Base-by-base conservation (phyloP, 108 stramenopile species). In the Mediolabrus comicus region DNA sequence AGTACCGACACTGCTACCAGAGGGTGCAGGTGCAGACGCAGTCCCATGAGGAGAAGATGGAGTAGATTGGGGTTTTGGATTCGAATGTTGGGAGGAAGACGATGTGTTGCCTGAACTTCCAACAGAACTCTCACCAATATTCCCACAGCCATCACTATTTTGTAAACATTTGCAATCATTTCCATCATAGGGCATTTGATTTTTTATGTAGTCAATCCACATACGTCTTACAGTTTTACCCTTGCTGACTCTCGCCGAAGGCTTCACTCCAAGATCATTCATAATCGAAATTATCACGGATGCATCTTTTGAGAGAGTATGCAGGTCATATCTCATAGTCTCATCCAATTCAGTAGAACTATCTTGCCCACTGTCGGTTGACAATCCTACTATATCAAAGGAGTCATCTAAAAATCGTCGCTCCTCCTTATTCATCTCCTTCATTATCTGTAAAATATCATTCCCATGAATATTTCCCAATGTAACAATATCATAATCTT, bases 401-500 rank as follows among this genome's bases (percentile, higher is more conserved):
- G 62, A 46, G 36, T 72, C 57, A 12, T 64, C 62, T 22, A 72
- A 28, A 49, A 72, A 56, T 7, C 27, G 30, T 39, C 35, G 28
- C 14, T 64, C 38, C 41, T 64, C 36, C 5, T 19, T 49, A 19
- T 54, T 66, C 58, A 36, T 57, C 22, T 65, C 65, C 7, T 39
- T 29, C 33, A 65, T 61, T 1, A 71, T 43, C 3, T 38, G 28
- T 14, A 71, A 9, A 25, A 78, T 43, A 30, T 66, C 71, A 7
- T 36, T 49, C 32, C 77, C 77, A 13, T 5, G 6, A 9, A 79
- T 60, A 72, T 68, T 26, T 13, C 64, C 58, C 8, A 86, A 26
- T 13, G 57, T 59, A 16, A 65, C 53, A 2, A 88, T 53, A 14
- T 79, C 71, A 51, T 89, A 85, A 65, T 92, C 86, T 60, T 82